A percentile compares a stretch with the other conserved stretches of the same genome.
These are phyloP conservation scores for Fraxinus americana DNA, from an alignment of 257 asterid genomes.

Conservation along the genomic window DNA sequence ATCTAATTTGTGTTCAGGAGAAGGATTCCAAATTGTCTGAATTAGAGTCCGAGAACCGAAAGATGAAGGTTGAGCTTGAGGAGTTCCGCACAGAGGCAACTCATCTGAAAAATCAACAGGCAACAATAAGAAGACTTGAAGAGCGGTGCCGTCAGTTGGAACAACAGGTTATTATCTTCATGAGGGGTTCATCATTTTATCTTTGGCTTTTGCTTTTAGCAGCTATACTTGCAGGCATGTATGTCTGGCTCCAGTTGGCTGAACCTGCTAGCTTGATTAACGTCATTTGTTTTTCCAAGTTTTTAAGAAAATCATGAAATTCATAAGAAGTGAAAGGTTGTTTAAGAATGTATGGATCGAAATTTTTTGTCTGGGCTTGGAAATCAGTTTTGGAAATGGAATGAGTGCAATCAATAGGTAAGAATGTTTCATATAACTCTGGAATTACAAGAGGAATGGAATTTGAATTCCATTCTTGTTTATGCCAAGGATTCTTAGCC, in stretches of 20 bases:
- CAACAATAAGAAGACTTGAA: conserved; percentile 95
- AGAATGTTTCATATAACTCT: background rate
- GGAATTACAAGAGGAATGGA: background rate
- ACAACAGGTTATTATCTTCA: conserved; percentile 70
- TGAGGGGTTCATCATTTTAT: background rate
- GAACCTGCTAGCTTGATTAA: conserved; percentile 11
- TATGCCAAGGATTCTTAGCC: background rate
- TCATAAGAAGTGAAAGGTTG: conserved; percentile 5
- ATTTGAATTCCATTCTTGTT: background rate
- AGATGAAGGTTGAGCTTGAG: conserved; percentile 98
- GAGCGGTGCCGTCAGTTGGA: conserved; percentile 98
- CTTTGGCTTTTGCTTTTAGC: conserved; percentile 23
- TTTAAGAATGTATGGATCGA: background rate
- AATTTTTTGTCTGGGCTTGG: background rate
- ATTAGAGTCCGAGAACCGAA: conserved; percentile 91
- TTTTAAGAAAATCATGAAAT: background rate
- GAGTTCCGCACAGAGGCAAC: conserved; percentile 95
- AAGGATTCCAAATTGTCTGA: conserved; percentile 86
- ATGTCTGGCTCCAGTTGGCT: conserved; percentile 14
- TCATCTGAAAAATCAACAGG: conserved; percentile 96
- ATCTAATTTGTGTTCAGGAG: conserved; percentile 54
- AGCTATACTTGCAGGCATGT: conserved; percentile 13
- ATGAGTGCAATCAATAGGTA: background rate
- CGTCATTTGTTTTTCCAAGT: background rate
- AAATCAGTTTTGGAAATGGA: background rate